Evolutionary conservation across 768 basidiomycete species (phyloP).

Genomic region (Cyathus striatus): DNA sequence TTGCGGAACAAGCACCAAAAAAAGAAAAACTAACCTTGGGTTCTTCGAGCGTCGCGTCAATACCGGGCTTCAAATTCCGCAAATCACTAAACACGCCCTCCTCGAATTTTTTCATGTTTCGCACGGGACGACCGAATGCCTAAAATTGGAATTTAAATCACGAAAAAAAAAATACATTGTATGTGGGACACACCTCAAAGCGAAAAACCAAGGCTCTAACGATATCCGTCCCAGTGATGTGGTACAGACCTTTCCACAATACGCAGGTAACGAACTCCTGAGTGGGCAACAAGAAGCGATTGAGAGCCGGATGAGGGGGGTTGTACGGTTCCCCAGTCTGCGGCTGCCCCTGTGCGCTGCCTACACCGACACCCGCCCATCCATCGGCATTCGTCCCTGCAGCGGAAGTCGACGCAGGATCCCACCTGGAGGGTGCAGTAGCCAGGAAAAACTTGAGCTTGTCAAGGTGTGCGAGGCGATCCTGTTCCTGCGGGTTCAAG

Average conservation of each 20-base stretch:
- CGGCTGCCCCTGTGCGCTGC: slow-evolving; percentile 7
- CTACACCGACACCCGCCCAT: slow-evolving; percentile 6
- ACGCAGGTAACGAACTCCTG: slow-evolving; percentile 90
- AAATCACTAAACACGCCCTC: slow-evolving; percentile 95
- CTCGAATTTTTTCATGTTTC: slow-evolving; percentile 95
- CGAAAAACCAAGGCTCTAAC: slow-evolving; percentile 92
- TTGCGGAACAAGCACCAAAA: no score
- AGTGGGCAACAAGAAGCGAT: slow-evolving; percentile 82
- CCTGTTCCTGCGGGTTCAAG: slow-evolving; percentile 59
- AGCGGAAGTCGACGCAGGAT: slow-evolving; percentile 25
- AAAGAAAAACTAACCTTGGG: slow-evolving; percentile 81
- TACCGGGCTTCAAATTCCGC: slow-evolving; percentile 89
- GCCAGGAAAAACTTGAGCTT: slow-evolving; percentile 86
- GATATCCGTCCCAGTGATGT: slow-evolving; percentile 96
- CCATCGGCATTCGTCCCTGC: slow-evolving; percentile 8
- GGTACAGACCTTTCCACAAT: slow-evolving; percentile 86
- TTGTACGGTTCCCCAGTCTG: slow-evolving; percentile 29
- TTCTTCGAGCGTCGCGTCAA: slow-evolving; percentile 89
- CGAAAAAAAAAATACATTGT: slow-evolving; percentile 3
- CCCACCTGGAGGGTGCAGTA: slow-evolving; percentile 78
- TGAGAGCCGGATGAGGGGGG: slow-evolving; percentile 72
- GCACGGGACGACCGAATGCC: slow-evolving; percentile 86
- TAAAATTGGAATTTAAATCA: slow-evolving; percentile 9
- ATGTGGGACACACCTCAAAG: slow-evolving; percentile 57
- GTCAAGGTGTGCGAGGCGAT: slow-evolving; percentile 71